phyloP scores from a whole-genome alignment of 768 basidiomycete species.

The Leccinum truebloodii region DNA sequence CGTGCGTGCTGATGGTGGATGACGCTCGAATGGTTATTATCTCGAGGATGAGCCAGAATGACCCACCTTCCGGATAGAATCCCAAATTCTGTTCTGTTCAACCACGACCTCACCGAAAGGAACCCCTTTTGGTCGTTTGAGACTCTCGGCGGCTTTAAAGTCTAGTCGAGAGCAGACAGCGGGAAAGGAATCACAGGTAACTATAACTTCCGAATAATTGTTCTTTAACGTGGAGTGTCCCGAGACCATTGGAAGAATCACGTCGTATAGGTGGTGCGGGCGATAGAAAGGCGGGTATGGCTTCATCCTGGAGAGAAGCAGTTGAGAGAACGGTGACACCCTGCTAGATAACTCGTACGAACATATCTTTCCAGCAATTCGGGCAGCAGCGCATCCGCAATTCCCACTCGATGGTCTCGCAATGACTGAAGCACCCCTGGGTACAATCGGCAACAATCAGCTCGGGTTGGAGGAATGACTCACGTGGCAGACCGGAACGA shows the following conservation, averaged over 20 bases:
- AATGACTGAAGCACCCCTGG: constrained; percentile 10
- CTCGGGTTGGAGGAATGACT: background rate
- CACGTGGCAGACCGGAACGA: constrained; percentile 33
- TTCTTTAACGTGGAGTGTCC: background rate
- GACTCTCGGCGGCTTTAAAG: background rate
- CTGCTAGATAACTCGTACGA: background rate
- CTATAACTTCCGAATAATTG: fast-evolving
- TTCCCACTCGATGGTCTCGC: constrained; percentile 9
- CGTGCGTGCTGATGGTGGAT: constrained; percentile 10
- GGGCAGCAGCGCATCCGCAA: constrained; percentile 14
- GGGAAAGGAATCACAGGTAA: fast-evolving
- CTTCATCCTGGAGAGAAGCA: constrained; percentile 8
- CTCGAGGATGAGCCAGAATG: background rate
- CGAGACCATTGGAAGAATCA: background rate
- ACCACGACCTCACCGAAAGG: background rate
- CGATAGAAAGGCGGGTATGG: too few relatives aligned
- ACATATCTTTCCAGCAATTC: constrained; percentile 12
- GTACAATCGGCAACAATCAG: background rate
- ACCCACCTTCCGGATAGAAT: constrained; percentile 6
- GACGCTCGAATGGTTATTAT: background rate
- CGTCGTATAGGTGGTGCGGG: background rate
- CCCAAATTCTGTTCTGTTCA: background rate
- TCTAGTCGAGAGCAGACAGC: background rate
- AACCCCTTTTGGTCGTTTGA: background rate
- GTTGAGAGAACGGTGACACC: background rate